phyloP scores from a whole-genome alignment of 1,139 yeast species.

The Protomyces gravidus region DNA sequence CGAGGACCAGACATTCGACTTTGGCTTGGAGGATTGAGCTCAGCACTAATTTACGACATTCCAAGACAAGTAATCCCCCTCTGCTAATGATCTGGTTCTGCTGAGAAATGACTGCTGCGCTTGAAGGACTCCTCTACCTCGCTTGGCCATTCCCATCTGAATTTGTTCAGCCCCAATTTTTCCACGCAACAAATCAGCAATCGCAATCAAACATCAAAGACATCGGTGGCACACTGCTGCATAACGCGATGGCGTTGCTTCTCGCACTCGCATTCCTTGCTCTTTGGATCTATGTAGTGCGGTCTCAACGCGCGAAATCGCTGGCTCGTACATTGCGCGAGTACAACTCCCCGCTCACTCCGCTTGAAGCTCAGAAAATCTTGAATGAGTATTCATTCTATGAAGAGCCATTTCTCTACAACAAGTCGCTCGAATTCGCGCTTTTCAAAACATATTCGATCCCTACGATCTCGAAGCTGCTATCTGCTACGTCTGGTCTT shows the following conservation, averaged over 20 bases:
- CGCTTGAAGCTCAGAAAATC: background rate
- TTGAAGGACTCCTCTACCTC: too few species aligned
- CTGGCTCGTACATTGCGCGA: background rate
- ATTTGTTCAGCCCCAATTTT: too few species aligned
- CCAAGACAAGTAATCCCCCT: too few species aligned
- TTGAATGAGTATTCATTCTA: background rate
- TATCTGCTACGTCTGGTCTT: background rate
- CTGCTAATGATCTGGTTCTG: too few species aligned
- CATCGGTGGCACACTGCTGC: too few species aligned
- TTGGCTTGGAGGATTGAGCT: background rate
- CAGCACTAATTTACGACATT: too few species aligned
- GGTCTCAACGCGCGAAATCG: background rate
- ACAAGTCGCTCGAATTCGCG: constrained; percentile 6
- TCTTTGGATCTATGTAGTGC: background rate
- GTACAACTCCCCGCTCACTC: too few species aligned
- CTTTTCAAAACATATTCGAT: constrained; percentile 8
- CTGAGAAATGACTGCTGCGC: background rate
- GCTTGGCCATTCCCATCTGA: too few species aligned
- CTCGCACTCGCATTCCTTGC: background rate
- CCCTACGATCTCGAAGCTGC: constrained; percentile 4
- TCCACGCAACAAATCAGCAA: too few species aligned
- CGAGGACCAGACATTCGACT: background rate
- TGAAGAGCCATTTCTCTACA: constrained; percentile 1
- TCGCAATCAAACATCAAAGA: too few species aligned
- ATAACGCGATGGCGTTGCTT: too few species aligned